phyloP scores from a whole-genome alignment of 352 stramenopile genomes.

The Phytopythium chamaehyphon region DNA sequence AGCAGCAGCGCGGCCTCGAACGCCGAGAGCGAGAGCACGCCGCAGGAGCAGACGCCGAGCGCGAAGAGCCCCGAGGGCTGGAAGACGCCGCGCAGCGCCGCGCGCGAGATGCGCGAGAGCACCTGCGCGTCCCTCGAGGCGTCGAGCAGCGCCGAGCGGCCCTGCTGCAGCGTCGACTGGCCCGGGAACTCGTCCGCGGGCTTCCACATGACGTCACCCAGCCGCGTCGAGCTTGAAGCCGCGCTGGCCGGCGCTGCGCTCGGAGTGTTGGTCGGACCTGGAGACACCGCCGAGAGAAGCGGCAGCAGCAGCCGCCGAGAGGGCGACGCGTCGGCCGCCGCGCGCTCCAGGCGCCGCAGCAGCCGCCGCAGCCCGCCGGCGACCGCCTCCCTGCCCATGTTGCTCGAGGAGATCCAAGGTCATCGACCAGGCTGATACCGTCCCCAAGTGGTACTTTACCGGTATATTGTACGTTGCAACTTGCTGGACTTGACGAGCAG shows the following conservation, averaged over 20 bases:
- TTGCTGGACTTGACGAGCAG: neutral
- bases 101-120: slow-evolving; percentile 34
- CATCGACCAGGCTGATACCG: too few species aligned
- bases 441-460: too few species aligned
- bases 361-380: neutral
- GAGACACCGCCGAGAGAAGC: neutral
- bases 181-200: slow-evolving; percentile 54
- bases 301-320: neutral
- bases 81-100: slow-evolving; percentile 39
- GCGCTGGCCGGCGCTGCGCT: too few species aligned
- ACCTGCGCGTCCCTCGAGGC: slow-evolving; percentile 34
- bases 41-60: slow-evolving; percentile 39
- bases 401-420: too few species aligned
- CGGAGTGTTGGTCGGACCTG: too few species aligned
- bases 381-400: neutral
- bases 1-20: slow-evolving; percentile 49
- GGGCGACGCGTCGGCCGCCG: neutral
- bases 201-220: slow-evolving; percentile 57
- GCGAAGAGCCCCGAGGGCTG: slow-evolving; percentile 42
- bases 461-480: too few species aligned
- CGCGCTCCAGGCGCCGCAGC: neutral
- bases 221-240: too few species aligned
- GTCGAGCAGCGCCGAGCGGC: slow-evolving; percentile 22
- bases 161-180: slow-evolving; percentile 29
- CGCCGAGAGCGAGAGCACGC: slow-evolving; percentile 36